Percentiles rank a stretch among this genome's conserved stretches.
Conservation (phyloP, 192 early-diverging fungal genomes). For the Obelidium mucronatum region DNA sequence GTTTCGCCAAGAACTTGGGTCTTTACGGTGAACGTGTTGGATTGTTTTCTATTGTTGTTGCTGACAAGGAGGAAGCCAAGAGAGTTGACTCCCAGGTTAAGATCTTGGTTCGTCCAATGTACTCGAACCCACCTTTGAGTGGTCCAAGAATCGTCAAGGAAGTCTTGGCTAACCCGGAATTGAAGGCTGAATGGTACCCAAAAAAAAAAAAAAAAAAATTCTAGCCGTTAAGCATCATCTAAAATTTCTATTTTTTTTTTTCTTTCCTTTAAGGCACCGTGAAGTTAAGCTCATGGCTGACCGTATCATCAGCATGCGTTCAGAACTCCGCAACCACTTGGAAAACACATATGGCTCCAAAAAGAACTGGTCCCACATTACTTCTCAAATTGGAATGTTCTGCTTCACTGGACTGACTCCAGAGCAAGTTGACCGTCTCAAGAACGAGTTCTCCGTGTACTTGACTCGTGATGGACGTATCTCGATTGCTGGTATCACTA, state of each 20-base stretch:
- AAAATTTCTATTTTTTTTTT: conserved; percentile 2
- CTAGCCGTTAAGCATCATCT: neutral
- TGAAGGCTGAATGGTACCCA: conserved; percentile 88
- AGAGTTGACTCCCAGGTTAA: conserved; percentile 92
- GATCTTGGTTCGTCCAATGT: conserved; percentile 95
- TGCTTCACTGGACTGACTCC: conserved; percentile 92
- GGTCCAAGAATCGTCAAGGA: conserved; percentile 92
- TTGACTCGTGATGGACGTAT: conserved; percentile 95
- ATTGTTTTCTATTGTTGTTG: conserved; percentile 84
- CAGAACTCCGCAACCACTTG: conserved; percentile 76
- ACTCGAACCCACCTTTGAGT: conserved; percentile 98
- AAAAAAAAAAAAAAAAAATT: neutral
- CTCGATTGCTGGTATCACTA: conserved; percentile 95
- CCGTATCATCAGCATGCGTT: conserved; percentile 94
- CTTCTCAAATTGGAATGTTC: conserved; percentile 97
- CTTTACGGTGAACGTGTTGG: conserved; percentile 98
- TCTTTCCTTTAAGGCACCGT: conserved; percentile 56
- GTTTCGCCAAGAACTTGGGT: conserved; percentile 99
- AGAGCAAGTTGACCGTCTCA: conserved; percentile 86
- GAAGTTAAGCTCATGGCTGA: conserved; percentile 98
- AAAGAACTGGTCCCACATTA: conserved; percentile 90
- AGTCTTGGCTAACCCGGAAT: conserved; percentile 77
- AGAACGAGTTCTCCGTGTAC: conserved; percentile 88
- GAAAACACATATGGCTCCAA: conserved; percentile 83
- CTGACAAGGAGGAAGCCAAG: conserved; percentile 75